phyloP scores from a whole-genome alignment of 208 protist species.

The Herpetomonas samuelpessoai region DNA sequence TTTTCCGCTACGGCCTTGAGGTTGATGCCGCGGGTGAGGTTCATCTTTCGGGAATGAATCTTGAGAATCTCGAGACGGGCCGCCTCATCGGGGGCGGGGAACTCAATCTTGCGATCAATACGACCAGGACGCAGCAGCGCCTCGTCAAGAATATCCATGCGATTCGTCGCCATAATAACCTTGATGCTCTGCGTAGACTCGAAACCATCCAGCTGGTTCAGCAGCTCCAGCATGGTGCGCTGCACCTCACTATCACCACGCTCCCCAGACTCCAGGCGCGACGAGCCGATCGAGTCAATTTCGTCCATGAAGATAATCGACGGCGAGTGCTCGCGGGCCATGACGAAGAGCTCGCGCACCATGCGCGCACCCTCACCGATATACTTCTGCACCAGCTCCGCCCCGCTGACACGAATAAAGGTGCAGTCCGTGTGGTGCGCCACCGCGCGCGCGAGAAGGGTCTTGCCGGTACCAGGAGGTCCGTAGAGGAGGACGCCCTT shows the following conservation, averaged over 20 bases:
- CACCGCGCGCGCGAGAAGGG: conserved; percentile 98
- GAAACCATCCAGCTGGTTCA: conserved; percentile 99
- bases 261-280: conserved; percentile 87
- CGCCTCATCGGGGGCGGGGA: conserved; percentile 95
- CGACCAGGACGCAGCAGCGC: conserved; percentile 99
- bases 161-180: conserved; percentile 99
- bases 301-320: conserved; percentile 99
- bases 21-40: conserved; percentile 99
- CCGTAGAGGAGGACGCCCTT: conserved; percentile 99
- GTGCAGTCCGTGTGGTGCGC: conserved; percentile 98
- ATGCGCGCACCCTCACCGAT: conserved; percentile 99
- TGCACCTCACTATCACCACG: conserved; percentile 97
- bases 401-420: conserved; percentile 99
- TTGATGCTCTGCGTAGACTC: conserved; percentile 99
- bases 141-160: conserved; percentile 99
- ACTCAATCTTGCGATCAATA: conserved; percentile 99
- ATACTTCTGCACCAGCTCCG: conserved; percentile 99
- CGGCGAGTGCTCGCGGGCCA: conserved; percentile 99
- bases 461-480: conserved; percentile 97
- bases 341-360: conserved; percentile 99
- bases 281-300: conserved; percentile 99
- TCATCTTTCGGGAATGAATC: conserved; percentile 99
- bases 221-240: conserved; percentile 99
- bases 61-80: conserved; percentile 98
- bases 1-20: conserved; percentile 97